Percentiles rank a stretch among this genome's conserved stretches.
These are phyloP conservation scores for Kodamaea laetipori DNA, from an alignment of 805 yeast species.

Conservation along the genomic window DNA sequence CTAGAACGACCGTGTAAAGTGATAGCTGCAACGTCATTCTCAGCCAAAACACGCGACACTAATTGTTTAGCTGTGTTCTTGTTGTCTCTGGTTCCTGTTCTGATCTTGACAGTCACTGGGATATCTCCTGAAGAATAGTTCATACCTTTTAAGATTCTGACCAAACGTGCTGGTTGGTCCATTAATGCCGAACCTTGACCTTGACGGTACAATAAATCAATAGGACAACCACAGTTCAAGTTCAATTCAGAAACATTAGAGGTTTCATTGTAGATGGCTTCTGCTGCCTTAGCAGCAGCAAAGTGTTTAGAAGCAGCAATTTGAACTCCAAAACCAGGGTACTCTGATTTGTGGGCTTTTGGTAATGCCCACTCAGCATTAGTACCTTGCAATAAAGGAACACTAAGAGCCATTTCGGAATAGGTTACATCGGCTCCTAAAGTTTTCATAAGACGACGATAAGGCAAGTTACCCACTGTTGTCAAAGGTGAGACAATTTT, in stretches of 20 bases:
- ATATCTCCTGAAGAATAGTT: conserved; percentile 83
- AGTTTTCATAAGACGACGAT: conserved; percentile 85
- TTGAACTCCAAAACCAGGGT: conserved; percentile 91
- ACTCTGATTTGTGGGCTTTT: conserved; percentile 79
- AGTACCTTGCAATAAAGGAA: conserved; percentile 85
- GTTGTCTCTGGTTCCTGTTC: conserved; percentile 86
- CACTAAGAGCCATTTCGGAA: conserved; percentile 89
- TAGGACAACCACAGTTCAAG: conserved; percentile 96
- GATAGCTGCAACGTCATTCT: conserved; percentile 84
- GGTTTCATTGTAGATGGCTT: conserved; percentile 61
- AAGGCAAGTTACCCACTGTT: conserved; percentile 96
- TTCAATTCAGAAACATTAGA: conserved; percentile 77
- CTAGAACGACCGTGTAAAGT: conserved; percentile 96
- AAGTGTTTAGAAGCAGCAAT: conserved; percentile 88
- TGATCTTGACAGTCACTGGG: conserved; percentile 87
- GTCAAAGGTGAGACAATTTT: conserved; percentile 94
- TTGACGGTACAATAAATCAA: conserved; percentile 86
- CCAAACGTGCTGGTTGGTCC: conserved; percentile 82
- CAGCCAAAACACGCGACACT: conserved; percentile 68
- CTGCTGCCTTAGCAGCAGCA: conserved; percentile 94
- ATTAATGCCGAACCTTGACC: conserved; percentile 95
- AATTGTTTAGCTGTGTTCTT: conserved; percentile 85
- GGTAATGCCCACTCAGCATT: conserved; percentile 98
- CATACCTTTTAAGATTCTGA: conserved; percentile 85
- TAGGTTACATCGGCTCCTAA: conserved; percentile 93